A percentile compares a stretch with the other conserved stretches of the same genome.
phyloP scores from a whole-genome alignment of 345 rosid species.

The Limnanthes douglasii region DNA sequence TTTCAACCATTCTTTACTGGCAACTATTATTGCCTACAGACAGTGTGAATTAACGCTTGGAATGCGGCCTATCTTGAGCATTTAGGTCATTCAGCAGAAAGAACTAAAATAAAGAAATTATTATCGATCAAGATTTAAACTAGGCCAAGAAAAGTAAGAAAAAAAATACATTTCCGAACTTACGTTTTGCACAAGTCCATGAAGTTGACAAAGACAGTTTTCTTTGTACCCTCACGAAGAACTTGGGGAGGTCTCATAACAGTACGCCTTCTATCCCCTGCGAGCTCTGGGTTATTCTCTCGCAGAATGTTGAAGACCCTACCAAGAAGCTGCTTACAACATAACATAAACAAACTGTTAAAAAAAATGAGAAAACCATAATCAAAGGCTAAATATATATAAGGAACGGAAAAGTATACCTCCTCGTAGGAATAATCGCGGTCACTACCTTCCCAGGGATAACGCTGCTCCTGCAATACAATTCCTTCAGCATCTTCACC shows the following conservation, averaged over 20 bases:
- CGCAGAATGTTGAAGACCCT: conserved; percentile 78
- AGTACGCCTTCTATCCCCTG: conserved; percentile 94
- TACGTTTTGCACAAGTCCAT: conserved; percentile 97
- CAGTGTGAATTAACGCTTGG: no score
- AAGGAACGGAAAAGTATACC: conserved; percentile 34
- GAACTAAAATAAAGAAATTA: no score
- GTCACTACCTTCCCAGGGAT: conserved; percentile 92
- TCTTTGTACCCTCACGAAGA: conserved; percentile 98
- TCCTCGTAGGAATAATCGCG: conserved; percentile 86
- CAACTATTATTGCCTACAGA: no score
- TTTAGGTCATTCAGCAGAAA: no score
- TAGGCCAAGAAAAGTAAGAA: neutral
- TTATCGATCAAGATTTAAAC: no score
- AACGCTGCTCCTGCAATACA: conserved; percentile 26
- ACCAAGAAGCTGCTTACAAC: conserved; percentile 64
- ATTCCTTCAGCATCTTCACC: conserved; percentile 45
- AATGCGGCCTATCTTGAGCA: no score
- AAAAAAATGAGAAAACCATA: neutral
- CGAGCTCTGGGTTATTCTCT: conserved; percentile 91
- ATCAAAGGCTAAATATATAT: no score
- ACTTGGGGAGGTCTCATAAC: conserved; percentile 99
- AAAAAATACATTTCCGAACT: conserved; percentile 4
- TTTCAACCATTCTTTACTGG: no score
- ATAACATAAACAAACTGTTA: conserved; percentile 6
- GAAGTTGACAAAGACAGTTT: conserved; percentile 86